phyloP scores from a whole-genome alignment of 163 green algal genomes.

The Scenedesmus sp. region DNA sequence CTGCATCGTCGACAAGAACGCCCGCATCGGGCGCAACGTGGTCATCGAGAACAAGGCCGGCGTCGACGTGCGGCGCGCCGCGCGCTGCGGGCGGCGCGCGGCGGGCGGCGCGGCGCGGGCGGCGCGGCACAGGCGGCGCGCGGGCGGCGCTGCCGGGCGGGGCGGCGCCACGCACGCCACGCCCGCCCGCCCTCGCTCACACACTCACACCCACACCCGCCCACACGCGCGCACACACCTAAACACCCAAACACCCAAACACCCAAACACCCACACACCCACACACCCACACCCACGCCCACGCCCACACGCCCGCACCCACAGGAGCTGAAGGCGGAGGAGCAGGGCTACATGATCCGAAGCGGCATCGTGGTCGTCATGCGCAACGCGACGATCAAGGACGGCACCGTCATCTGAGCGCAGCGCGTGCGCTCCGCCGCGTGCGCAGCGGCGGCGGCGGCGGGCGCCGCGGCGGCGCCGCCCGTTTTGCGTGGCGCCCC shows the following conservation, averaged over 20 bases:
- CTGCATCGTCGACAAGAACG: conserved; percentile 99
- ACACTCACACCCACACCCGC: neutral
- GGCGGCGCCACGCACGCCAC: too few species aligned
- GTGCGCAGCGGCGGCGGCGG: neutral
- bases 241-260: neutral
- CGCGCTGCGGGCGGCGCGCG: neutral
- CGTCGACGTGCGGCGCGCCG: conserved; percentile 52
- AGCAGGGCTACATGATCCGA: conserved; percentile 95
- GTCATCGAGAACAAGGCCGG: conserved; percentile 82
- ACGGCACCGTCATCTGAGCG: conserved; percentile 89
- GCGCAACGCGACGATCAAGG: conserved; percentile 88
- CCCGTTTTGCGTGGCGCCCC: too few species aligned
- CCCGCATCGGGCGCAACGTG: conserved; percentile 92
- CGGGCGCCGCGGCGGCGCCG: too few species aligned
- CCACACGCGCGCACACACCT: neutral
- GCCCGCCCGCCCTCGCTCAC: conserved; percentile 30
- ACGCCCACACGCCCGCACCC: conserved; percentile 43
- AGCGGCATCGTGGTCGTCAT: conserved; percentile 96
- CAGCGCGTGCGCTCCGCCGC: neutral
- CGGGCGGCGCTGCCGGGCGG: too few species aligned
- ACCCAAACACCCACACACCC: neutral
- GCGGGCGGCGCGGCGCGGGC: neutral
- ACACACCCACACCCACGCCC: neutral
- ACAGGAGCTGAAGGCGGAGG: conserved; percentile 81
- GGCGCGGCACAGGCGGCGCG: conserved; percentile 51